phyloP scores from a whole-genome alignment of 257 asterid genomes.

The Leptodermis oblonga region DNA sequence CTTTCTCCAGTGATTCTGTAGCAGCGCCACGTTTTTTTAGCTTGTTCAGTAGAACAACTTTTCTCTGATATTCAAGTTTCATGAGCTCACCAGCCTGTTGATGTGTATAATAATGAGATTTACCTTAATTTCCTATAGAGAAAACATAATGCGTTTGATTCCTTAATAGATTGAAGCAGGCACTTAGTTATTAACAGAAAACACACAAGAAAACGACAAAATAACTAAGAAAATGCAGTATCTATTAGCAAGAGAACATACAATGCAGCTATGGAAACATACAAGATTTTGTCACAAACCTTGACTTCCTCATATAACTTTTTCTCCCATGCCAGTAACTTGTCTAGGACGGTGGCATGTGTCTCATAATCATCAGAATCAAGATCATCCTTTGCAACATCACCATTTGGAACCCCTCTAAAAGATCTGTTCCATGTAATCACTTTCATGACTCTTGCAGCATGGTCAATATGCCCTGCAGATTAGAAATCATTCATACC shows the following conservation, averaged over 20 bases:
- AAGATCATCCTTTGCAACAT: conserved; percentile 46
- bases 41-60: conserved; percentile 64
- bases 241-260: neutral
- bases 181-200: neutral
- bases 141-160: conserved; percentile 10
- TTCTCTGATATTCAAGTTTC: conserved; percentile 84
- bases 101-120: neutral
- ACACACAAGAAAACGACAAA: neutral
- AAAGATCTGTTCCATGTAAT: conserved; percentile 96
- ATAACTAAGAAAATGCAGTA: neutral
- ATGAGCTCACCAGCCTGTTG: conserved; percentile 81
- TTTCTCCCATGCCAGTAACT: conserved; percentile 97
- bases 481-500: conserved; percentile 19
- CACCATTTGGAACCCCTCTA: conserved; percentile 61
- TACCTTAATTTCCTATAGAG: neutral
- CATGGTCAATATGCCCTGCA: conserved; percentile 95
- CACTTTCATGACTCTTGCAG: conserved; percentile 92
- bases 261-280: neutral
- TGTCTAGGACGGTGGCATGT: conserved; percentile 92
- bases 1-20: conserved; percentile 79
- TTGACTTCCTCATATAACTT: conserved; percentile 96
- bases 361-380: conserved; percentile 73
- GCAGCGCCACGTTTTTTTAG: conserved; percentile 75
- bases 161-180: neutral
- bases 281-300: conserved; percentile 34